Percentiles rank a stretch among this genome's conserved stretches.
Conservation (phyloP, 768 basidiomycete genomes). For the Tylopilus intermedius region DNA sequence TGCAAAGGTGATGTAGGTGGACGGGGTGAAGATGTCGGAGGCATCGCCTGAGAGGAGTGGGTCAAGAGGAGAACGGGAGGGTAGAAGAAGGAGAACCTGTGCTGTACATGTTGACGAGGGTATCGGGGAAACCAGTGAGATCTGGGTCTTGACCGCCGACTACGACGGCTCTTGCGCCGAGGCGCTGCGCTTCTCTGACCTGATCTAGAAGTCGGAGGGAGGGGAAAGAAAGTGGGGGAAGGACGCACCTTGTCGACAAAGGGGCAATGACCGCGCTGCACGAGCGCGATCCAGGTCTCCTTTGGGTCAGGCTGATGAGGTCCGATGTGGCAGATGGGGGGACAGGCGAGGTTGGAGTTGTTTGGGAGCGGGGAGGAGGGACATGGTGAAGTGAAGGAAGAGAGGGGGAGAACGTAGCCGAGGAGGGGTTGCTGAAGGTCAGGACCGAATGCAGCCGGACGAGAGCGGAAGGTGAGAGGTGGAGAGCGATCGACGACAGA, state of each 20-base stretch:
- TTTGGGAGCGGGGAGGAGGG: constrained; percentile 6
- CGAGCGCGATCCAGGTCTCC: constrained; percentile 86
- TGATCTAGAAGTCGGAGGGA: constrained; percentile 2
- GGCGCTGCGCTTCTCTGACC: constrained; percentile 55
- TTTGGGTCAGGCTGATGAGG: constrained; percentile 50
- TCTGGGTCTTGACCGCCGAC: constrained; percentile 80
- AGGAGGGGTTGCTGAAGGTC: constrained; percentile 63
- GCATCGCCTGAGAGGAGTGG: constrained; percentile 58
- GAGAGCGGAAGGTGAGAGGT: constrained; percentile 62
- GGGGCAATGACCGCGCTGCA: constrained; percentile 84
- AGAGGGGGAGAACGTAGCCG: constrained; percentile 68
- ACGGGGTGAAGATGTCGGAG: constrained; percentile 76
- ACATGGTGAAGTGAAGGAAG: constrained; percentile 59
- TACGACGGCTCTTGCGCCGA: constrained; percentile 86
- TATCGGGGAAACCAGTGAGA: constrained; percentile 61
- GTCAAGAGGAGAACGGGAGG: constrained; percentile 17
- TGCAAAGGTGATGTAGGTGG: constrained; percentile 83
- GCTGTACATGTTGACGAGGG: constrained; percentile 87
- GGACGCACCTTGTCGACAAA: constrained; percentile 78
- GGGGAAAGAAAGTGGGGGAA: constrained; percentile 13
- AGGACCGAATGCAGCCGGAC: constrained; percentile 72
- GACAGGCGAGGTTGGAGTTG: constrained; percentile 56
- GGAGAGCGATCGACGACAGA: constrained; percentile 75
- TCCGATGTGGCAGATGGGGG: constrained; percentile 57
- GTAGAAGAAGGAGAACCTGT: constrained; percentile 56